Percentiles rank a stretch among this genome's conserved stretches.
These are phyloP conservation scores for Astragalus glycyphyllos DNA, from an alignment of 306 rosid genomes.

Conservation along the genomic window DNA sequence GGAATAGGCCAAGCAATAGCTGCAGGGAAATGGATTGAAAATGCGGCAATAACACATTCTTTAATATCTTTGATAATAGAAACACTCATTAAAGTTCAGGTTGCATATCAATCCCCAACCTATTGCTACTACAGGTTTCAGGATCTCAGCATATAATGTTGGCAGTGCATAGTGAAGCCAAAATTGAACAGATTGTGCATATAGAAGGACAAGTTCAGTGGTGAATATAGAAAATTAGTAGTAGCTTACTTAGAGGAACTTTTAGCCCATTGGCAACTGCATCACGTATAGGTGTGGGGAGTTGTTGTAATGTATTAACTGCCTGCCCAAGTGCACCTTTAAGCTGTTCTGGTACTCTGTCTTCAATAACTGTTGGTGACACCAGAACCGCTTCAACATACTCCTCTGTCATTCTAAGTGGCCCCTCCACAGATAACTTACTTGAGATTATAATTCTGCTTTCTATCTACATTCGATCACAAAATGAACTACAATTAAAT, in stretches of 20 bases:
- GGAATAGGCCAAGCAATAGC: conserved; percentile 3
- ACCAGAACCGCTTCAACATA: conserved; percentile 81
- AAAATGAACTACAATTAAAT: conserved; percentile 31
- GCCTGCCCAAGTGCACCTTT: conserved; percentile 91
- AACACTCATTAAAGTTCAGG: conserved; percentile 16
- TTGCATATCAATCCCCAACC: conserved; percentile 26
- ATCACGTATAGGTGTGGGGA: conserved; percentile 80
- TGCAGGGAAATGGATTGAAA: conserved; percentile 4
- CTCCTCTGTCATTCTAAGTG: conserved; percentile 95
- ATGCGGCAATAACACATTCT: conserved; percentile 5
- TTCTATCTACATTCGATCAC: conserved; percentile 69
- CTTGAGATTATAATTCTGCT: conserved; percentile 68
- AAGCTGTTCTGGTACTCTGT: conserved; percentile 80
- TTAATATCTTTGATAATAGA: conserved; percentile 9
- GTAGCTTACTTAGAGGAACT: conserved; percentile 81
- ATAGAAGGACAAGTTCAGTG: conserved; percentile 24
- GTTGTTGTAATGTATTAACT: conserved; percentile 69
- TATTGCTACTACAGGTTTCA: conserved; percentile 24
- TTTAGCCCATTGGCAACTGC: conserved; percentile 70
- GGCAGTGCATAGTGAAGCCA: conserved; percentile 25
- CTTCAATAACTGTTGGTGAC: conserved; percentile 81
- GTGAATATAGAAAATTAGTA: conserved; percentile 22
- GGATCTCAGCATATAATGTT: conserved; percentile 28
- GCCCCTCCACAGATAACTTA: conserved; percentile 87
- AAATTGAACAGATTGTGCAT: conserved; percentile 25